Evolutionary conservation across 177 flowering plant genomes (phyloP).

Genomic region (Tripterygium wilfordii): DNA sequence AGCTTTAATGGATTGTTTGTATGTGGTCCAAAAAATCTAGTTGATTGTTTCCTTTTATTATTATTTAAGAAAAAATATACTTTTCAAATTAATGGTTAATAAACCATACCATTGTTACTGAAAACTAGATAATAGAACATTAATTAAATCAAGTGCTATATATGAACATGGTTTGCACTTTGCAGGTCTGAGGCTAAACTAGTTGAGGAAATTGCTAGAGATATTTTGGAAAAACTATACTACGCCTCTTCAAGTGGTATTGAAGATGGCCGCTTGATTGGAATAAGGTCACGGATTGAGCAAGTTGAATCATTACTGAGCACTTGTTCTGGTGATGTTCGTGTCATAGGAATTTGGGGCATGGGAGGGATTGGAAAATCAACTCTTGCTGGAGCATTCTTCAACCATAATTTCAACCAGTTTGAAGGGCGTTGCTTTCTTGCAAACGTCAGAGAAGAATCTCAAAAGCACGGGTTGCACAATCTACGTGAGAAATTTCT

Average conservation of each 20-base stretch:
- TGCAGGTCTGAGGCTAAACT: conserved; percentile 7
- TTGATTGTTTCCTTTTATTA: too few relatives aligned
- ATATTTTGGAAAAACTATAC: neutral
- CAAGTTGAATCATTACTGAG: neutral
- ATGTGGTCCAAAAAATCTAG: too few relatives aligned
- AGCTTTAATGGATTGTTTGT: too few relatives aligned
- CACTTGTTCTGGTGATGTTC: neutral
- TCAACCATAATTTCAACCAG: neutral
- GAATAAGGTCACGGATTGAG: neutral
- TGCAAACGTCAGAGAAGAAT: conserved; percentile 2
- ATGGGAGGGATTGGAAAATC: conserved; percentile 10
- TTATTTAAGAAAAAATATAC: too few relatives aligned
- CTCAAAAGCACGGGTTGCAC: neutral
- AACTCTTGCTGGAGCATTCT: neutral
- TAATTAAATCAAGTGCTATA: neutral
- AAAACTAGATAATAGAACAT: too few relatives aligned
- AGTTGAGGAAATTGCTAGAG: conserved; percentile 2
- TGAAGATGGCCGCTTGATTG: conserved; percentile 2
- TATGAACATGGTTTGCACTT: neutral
- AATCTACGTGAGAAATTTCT: conserved; percentile 1
- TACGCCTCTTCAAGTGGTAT: neutral
- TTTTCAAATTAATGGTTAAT: too few relatives aligned
- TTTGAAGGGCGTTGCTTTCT: conserved; percentile 8
- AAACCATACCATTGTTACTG: too few relatives aligned
- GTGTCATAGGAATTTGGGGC: conserved; percentile 12